A percentile compares a stretch with the other conserved stretches of the same genome.
Evolutionary conservation across 306 rosid genomes (phyloP).

Genomic region (Adenanthera pavonina): DNA sequence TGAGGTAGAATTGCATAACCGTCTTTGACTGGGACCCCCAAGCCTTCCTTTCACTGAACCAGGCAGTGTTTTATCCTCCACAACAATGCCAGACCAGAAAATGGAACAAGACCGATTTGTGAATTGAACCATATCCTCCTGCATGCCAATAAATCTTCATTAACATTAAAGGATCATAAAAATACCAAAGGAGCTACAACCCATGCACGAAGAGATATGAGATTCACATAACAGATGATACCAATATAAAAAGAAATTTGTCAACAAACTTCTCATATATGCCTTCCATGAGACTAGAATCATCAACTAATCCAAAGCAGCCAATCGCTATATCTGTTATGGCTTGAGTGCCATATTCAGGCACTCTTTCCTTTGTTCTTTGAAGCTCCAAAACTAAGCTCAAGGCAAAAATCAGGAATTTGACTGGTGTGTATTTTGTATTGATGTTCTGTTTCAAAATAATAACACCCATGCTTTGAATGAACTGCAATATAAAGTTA

Average conservation of each 20-base stretch:
- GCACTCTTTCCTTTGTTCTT: conserved; percentile 61
- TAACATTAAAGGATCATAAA: conserved; percentile 27
- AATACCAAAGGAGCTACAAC: conserved; percentile 32
- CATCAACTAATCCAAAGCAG: conserved; percentile 46
- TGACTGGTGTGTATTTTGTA: conserved; percentile 55
- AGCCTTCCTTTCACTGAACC: conserved; percentile 90
- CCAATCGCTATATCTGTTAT: conserved; percentile 44
- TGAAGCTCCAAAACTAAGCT: conserved; percentile 84
- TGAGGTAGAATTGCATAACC: conserved; percentile 73
- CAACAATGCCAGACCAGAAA: conserved; percentile 60
- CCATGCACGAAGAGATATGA: conserved; percentile 18
- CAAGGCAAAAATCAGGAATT: conserved; percentile 72
- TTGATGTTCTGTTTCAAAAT: conserved; percentile 60
- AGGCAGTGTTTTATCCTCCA: conserved; percentile 64
- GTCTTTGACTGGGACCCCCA: conserved; percentile 98
- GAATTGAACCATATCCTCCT: conserved; percentile 78
- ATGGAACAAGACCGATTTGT: conserved; percentile 72
- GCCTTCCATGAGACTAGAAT: conserved; percentile 46
- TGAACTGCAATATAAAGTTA: conserved; percentile 58
- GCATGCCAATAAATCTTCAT: conserved; percentile 41
- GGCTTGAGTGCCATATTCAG: conserved; percentile 48
- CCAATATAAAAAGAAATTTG: conserved; percentile 63
- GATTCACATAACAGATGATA: conserved; percentile 47
- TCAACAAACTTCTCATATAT: conserved; percentile 58
- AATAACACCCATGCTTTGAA: conserved; percentile 52